Evolutionary conservation across 2,329 filamentous ascomycete genomes (phyloP).

Genomic region (Rhynchosporium graminicola): DNA sequence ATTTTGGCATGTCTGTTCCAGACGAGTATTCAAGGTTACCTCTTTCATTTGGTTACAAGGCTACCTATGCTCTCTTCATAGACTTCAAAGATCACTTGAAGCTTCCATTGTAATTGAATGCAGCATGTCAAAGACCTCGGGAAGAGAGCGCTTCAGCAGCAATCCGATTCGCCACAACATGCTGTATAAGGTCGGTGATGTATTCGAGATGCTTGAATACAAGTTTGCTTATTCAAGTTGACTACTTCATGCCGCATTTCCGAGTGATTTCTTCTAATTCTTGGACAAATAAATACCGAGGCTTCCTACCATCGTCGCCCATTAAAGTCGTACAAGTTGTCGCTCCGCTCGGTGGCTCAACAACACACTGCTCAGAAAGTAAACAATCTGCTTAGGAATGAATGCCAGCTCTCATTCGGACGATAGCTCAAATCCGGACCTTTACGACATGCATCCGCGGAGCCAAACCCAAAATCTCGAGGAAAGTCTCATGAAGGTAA

Average conservation of each 20-base stretch:
- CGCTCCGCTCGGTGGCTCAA: neutral
- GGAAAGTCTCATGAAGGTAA: neutral
- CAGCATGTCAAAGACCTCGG: too few species aligned
- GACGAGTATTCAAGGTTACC: neutral
- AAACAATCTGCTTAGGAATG: neutral
- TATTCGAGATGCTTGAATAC: too few species aligned
- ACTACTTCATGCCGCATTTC: too few species aligned
- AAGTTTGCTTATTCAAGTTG: neutral
- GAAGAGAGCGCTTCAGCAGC: too few species aligned
- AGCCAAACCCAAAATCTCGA: neutral
- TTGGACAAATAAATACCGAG: neutral
- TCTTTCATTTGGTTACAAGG: neutral
- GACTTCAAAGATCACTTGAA: too few species aligned
- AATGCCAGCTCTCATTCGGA: neutral
- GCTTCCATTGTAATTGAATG: too few species aligned
- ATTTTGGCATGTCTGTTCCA: neutral
- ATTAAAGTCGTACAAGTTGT: neutral
- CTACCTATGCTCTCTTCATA: too few species aligned
- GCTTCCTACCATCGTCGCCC: neutral
- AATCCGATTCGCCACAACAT: slow-evolving; percentile 12
- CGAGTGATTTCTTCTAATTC: too few species aligned
- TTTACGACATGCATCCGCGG: neutral
- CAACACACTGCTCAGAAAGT: neutral
- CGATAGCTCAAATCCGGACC: neutral
- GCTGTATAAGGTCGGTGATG: slow-evolving; percentile 3